Evolutionary conservation across 768 basidiomycete species (phyloP).

Genomic region (Leccinum pellstonianum): DNA sequence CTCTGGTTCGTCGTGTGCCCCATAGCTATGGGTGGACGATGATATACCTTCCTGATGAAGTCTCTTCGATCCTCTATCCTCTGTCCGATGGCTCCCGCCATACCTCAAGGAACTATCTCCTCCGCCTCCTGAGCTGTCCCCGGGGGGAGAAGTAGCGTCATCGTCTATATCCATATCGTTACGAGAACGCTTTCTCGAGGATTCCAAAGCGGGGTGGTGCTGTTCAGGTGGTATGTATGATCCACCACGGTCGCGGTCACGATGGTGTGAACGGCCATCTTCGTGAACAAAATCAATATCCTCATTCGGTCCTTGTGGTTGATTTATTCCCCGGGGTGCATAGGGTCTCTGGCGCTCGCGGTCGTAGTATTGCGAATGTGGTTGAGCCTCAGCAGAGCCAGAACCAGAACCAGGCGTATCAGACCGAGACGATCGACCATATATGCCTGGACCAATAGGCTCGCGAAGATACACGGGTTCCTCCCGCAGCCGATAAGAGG

Average conservation of each 20-base stretch:
- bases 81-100: conserved; percentile 37
- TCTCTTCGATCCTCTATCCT: conserved; percentile 58
- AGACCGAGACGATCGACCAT: conserved; percentile 48
- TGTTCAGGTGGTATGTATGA: conserved; percentile 36
- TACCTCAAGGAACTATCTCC: conserved; percentile 35
- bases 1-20: conserved; percentile 33
- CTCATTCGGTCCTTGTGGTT: conserved; percentile 38
- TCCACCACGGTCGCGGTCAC: conserved; percentile 40
- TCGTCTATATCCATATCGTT: conserved; percentile 67
- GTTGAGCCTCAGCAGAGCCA: conserved; percentile 46
- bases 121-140: conserved; percentile 29
- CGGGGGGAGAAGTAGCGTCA: conserved; percentile 40
- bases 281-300: conserved; percentile 55
- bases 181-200: conserved; percentile 55
- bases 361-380: conserved; percentile 49
- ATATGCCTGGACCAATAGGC: conserved; percentile 29
- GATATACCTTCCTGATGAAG: conserved; percentile 48
- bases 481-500: conserved; percentile 31
- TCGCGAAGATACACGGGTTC: conserved; percentile 32
- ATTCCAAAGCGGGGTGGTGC: conserved; percentile 41
- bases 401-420: conserved; percentile 59
- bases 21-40: conserved; percentile 25
- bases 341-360: conserved; percentile 49
- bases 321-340: conserved; percentile 51
- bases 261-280: conserved; percentile 43